Percentiles rank a stretch among this genome's conserved stretches.
Conservation (phyloP, 2,329 filamentous ascomycete genomes). For the Cyclaneusma minus region DNA sequence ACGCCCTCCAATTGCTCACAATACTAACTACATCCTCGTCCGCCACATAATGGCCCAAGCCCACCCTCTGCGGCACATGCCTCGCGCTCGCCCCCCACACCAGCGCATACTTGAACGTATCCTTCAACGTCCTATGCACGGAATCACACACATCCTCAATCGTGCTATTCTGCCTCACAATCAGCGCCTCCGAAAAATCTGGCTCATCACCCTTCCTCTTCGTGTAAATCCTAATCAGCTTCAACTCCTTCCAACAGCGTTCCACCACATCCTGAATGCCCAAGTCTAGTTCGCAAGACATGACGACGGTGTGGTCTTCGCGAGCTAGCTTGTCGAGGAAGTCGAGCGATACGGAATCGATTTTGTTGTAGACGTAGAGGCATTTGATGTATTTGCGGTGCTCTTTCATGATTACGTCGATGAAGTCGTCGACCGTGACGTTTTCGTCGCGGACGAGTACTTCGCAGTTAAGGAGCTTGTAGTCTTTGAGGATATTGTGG, state of each 20-base stretch:
- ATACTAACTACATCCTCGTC: conserved; percentile 58
- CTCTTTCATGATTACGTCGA: conserved; percentile 98
- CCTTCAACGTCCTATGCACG: conserved; percentile 86
- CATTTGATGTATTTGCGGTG: conserved; percentile 92
- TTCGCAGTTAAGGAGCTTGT: conserved; percentile 97
- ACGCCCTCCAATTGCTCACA: conserved; percentile 48
- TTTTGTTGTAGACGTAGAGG: conserved; percentile 99
- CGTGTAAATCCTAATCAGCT: conserved; percentile 84
- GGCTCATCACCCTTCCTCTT: conserved; percentile 90
- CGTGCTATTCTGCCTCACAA: conserved; percentile 73
- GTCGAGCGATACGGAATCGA: conserved; percentile 85
- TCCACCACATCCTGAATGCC: conserved; percentile 90
- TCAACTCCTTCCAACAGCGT: conserved; percentile 84
- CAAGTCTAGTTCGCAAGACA: conserved; percentile 92
- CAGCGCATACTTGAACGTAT: conserved; percentile 96
- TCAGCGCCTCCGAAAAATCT: conserved; percentile 79
- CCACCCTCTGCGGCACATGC: conserved; percentile 88
- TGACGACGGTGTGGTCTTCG: conserved; percentile 88
- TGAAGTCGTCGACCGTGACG: conserved; percentile 93
- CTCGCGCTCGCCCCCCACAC: conserved; percentile 96
- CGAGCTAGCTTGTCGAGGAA: conserved; percentile 84
- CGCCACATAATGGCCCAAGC: conserved; percentile 62
- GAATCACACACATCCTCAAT: conserved; percentile 97
- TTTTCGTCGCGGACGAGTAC: conserved; percentile 90
- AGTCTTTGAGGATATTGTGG: conserved; percentile 92